Evolutionary conservation across 805 yeast genomes (phyloP).

Genomic region (Myxozyma udenii): DNA sequence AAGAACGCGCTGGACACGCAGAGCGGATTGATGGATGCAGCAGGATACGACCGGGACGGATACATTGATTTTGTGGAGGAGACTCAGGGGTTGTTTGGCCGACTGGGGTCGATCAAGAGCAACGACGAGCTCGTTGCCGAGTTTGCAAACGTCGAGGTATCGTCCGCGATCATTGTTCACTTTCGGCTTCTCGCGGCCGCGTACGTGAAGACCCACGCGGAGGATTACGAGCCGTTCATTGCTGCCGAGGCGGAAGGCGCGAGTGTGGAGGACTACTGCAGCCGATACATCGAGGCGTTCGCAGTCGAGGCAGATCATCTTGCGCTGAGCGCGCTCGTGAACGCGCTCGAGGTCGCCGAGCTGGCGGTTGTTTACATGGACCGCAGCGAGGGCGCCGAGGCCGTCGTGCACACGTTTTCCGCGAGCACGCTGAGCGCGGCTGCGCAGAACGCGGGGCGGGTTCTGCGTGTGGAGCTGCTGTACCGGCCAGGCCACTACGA

Average conservation of each 20-base stretch:
- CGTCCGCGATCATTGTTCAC: slow-evolving; percentile 31
- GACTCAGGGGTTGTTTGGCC: slow-evolving; percentile 14
- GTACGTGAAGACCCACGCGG: slow-evolving; percentile 29
- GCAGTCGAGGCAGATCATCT: slow-evolving; percentile 33
- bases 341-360: slow-evolving; percentile 23
- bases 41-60: slow-evolving; percentile 29
- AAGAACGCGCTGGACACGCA: slow-evolving; percentile 1
- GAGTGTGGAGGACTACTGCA: slow-evolving; percentile 27
- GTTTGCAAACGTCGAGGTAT: slow-evolving; percentile 28
- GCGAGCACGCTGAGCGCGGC: slow-evolving; percentile 8
- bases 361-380: slow-evolving; percentile 30
- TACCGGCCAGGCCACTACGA: slow-evolving; percentile 34
- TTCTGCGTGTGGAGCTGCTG: slow-evolving; percentile 22
- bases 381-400: slow-evolving; percentile 26
- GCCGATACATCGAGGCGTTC: slow-evolving; percentile 30
- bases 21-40: slow-evolving; percentile 19
- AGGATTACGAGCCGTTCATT: slow-evolving; percentile 29
- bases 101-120: slow-evolving; percentile 6
- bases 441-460: background rate
- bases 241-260: slow-evolving; percentile 28
- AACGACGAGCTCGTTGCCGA: slow-evolving; percentile 15
- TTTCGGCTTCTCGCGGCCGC: slow-evolving; percentile 31
- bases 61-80: slow-evolving; percentile 30
- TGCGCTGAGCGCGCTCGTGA: slow-evolving; percentile 30
- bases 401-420: slow-evolving; percentile 20